Conservation (phyloP, 2,329 filamentous ascomycete species). For the Dactylonectria estremocensis region DNA sequence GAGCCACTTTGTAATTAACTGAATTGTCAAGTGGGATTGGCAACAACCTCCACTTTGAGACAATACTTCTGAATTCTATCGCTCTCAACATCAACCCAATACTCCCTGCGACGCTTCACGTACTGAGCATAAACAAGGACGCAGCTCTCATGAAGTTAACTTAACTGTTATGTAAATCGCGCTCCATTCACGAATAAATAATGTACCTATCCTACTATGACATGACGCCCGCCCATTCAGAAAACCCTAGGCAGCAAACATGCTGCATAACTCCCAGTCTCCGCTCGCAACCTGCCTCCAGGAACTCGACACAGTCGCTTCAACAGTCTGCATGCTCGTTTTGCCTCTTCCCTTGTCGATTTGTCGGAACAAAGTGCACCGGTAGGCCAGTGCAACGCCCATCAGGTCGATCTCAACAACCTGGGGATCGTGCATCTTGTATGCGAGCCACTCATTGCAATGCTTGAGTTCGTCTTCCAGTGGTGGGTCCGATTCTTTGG, state of each 20-base stretch:
- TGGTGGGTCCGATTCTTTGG: slow-evolving; percentile 47
- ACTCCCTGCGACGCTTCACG: too few relatives aligned
- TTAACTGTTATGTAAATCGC: slow-evolving; percentile 1
- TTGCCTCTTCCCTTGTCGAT: slow-evolving; percentile 42
- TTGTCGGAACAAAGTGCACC: slow-evolving; percentile 46
- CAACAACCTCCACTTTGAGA: too few relatives aligned
- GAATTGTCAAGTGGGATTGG: too few relatives aligned
- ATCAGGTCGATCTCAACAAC: slow-evolving; percentile 48
- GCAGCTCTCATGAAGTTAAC: neutral
- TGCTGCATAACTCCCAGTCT: slow-evolving; percentile 49
- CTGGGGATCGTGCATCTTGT: slow-evolving; percentile 49
- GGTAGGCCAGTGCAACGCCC: slow-evolving; percentile 48
- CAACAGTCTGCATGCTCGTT: slow-evolving; percentile 42
- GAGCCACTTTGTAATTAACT: too few relatives aligned
- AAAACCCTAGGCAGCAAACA: slow-evolving; percentile 43
- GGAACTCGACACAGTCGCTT: slow-evolving; percentile 48
- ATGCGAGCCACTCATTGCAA: slow-evolving; percentile 49
- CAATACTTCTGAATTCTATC: neutral
- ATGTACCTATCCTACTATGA: neutral
- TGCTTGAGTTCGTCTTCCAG: slow-evolving; percentile 47
- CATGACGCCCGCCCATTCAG: neutral
- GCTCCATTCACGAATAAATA: neutral
- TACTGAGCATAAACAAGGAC: neutral
- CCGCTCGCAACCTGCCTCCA: slow-evolving; percentile 49
- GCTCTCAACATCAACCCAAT: too few relatives aligned